Percentiles rank a stretch among this genome's conserved stretches.
These are phyloP conservation scores for Ampelocalamus luodianensis DNA, from an alignment of 176 grass and related monocot species.

Conservation along the genomic window DNA sequence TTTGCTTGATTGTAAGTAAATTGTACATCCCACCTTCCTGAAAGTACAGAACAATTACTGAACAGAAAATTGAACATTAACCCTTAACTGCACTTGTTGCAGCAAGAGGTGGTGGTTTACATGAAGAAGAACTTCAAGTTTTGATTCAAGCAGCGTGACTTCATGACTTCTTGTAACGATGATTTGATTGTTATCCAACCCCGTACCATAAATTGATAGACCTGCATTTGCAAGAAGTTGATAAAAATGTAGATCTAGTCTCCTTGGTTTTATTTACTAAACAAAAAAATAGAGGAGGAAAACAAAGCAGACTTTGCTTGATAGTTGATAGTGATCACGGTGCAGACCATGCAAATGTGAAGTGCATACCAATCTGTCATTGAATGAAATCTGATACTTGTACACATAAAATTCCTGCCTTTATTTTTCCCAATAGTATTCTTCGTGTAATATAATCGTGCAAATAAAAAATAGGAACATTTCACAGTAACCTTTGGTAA, in stretches of 20 bases:
- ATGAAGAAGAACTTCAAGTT: constrained; percentile 92
- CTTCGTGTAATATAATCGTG: background rate
- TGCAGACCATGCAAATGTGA: constrained; percentile 31
- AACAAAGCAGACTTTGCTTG: constrained; percentile 19
- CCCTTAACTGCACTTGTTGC: constrained; percentile 43
- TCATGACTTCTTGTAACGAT: constrained; percentile 7
- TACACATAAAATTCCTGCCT: background rate
- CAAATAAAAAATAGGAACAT: background rate
- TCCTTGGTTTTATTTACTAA: constrained; percentile 31
- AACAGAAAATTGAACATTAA: constrained; percentile 37
- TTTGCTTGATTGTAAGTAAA: constrained; percentile 92
- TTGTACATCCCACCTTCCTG: background rate
- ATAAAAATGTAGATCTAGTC: constrained; percentile 26
- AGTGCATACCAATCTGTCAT: constrained; percentile 33
- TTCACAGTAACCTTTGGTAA: constrained; percentile 3
- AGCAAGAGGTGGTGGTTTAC: constrained; percentile 93
- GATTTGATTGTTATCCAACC: constrained; percentile 32
- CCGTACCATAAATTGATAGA: constrained; percentile 13
- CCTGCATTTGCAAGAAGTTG: constrained; percentile 23
- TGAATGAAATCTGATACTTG: constrained; percentile 7
- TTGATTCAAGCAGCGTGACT: constrained; percentile 48
- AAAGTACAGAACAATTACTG: constrained; percentile 17
- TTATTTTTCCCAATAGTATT: constrained; percentile 3
- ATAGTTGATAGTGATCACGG: constrained; percentile 29
- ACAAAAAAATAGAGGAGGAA: background rate